Evolutionary conservation across 208 protist species (phyloP).

Genomic region (Angomonas deanei): DNA sequence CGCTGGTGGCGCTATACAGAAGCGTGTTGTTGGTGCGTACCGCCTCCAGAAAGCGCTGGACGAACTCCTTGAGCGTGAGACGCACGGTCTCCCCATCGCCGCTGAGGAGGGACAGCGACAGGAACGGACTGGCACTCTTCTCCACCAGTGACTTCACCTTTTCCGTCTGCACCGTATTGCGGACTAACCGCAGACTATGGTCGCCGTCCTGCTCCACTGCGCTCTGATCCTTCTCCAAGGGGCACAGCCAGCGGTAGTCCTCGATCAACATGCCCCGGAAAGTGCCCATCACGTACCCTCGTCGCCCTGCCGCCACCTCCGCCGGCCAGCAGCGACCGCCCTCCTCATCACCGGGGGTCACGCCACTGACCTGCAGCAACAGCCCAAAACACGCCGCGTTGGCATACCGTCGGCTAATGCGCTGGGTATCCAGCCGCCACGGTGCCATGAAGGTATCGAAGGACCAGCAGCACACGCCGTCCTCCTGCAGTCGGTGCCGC

Average conservation of each 20-base stretch:
- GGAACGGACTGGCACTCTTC: background rate
- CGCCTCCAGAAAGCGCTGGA: background rate
- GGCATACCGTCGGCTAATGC: slow-evolving; percentile 21
- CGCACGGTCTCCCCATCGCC: background rate
- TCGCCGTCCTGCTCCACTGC: background rate
- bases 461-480: slow-evolving; percentile 60
- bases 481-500: slow-evolving; percentile 55
- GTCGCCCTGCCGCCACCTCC: background rate
- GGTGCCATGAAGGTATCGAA: slow-evolving; percentile 47
- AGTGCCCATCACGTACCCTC: background rate
- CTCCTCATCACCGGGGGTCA: slow-evolving; percentile 4
- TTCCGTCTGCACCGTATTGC: background rate
- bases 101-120: background rate
- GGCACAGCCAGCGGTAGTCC: background rate
- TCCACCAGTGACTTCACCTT: slow-evolving; percentile 1
- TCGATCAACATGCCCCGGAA: background rate
- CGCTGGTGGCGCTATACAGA: background rate
- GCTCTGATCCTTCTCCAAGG: background rate
- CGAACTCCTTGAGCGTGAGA: background rate
- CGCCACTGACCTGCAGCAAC: slow-evolving; percentile 19
- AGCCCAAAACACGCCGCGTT: slow-evolving; percentile 36
- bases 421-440: slow-evolving; percentile 23
- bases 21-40: background rate
- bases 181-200: background rate
- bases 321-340: slow-evolving; percentile 1